Base-by-base conservation (phyloP, 2,329 filamentous ascomycete genomes). In the Ascomycota sp. region DNA sequence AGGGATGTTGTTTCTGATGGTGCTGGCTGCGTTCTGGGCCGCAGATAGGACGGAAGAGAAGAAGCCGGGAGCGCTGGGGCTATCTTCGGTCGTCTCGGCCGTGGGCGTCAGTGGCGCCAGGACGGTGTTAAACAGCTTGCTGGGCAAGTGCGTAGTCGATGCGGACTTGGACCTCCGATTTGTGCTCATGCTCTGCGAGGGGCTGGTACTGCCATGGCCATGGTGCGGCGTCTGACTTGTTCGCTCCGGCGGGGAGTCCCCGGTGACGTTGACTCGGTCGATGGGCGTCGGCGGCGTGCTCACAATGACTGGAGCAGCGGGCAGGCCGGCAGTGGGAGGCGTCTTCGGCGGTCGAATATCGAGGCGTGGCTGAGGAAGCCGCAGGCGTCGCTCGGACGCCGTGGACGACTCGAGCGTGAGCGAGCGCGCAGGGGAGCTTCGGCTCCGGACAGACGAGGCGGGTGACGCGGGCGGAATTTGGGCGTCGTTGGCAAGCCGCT, bases 1-100 rank as follows among this genome's bases (percentile, higher is more conserved):
- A 29, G 70, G 69, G 28, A 94, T 75, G 28, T 74, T 81, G 37
- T 67, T 80, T 40, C 66, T 81, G 4, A 85, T 50, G 12, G 69
- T 73, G 38, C 60, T 82, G 10, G 85, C 83, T 26, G 86, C 86
- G 63, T 77, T 94, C 51, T 95, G 86, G 12, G 89, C 89, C 27
- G 77, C 86, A 25, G 82, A 86, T 38, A 98, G 71, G 46, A 98
- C 79, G 19, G 80, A 85, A 4, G 82, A 92, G 53, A 98, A 95
- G 57, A 98, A 95, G 1, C 83, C 75, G 23, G 65, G 59, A 32
- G 68, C 63, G 20, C 66, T 69, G 43, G 47, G 43, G 35, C 69
- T 71, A n/a, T 57, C 46, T 32, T 50, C 42, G 41, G 74, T 74
- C 50, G 54, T 62, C 48, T 94, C 85, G 23, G 69, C 61, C 1